Base-by-base conservation (phyloP, 108 stramenopile genomes). In the Bacterosira constricta region DNA sequence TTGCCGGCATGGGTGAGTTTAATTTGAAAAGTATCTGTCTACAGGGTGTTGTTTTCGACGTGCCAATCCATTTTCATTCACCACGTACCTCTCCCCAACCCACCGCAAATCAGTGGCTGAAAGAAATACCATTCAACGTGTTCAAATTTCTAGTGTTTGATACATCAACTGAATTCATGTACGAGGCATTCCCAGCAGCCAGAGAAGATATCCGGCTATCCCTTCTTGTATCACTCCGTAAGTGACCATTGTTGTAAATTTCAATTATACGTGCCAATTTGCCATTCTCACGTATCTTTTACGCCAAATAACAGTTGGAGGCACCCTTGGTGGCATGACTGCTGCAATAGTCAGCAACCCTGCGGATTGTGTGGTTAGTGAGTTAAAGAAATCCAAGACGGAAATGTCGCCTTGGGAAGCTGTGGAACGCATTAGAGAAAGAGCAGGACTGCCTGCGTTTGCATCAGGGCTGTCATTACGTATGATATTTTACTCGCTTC, bases 261-360 rank as follows among this genome's bases (percentile, higher is more conserved):
- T 42, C 10, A 11, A 2, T 11, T n/a, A n/a, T n/a, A n/a, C n/a
- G n/a, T n/a, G n/a, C n/a, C n/a, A n/a, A n/a, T n/a, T n/a, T n/a
- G n/a, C n/a, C n/a, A n/a, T n/a, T n/a, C n/a, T n/a, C n/a, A n/a
- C n/a, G n/a, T n/a, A n/a, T n/a, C n/a, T n/a, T n/a, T n/a, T n/a
- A n/a, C n/a, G n/a, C n/a, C n/a, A n/a, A n/a, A n/a, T 42, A 2
- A 7, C 53, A 54, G 71, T 80, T 9, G 83, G 88, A 13, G 90
- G 90, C 13, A 85, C 79, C 21, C 60, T 83, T 10, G 90, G 86
- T 26, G 90, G 90, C 3, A 77, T 88, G 13, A 69, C 69, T 4
- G 90, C 90, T 13, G 80, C 90, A 0, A 52, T 88, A 31, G 84
- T 89, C 1, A 85, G 83, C 34, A 88, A 91, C 49, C 90, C 90